Evolutionary conservation across 768 basidiomycete genomes (phyloP).

Genomic region (Phaeolepiota aurea): DNA sequence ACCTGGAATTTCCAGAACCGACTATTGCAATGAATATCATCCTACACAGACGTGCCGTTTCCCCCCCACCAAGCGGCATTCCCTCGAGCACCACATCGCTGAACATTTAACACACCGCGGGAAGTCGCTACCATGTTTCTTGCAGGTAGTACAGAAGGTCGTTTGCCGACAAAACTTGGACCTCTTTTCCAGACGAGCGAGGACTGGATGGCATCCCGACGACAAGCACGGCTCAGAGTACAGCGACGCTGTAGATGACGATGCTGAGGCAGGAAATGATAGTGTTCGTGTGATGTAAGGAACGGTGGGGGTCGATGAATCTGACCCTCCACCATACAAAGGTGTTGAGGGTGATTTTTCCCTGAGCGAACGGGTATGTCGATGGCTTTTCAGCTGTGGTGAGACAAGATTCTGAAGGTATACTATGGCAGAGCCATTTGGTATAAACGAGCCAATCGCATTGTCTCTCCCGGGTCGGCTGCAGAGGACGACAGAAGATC

Average conservation of each 20-base stretch:
- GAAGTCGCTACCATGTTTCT: constrained; percentile 43
- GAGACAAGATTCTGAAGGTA: constrained; percentile 13
- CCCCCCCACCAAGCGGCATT: constrained; percentile 45
- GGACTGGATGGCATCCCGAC: constrained; percentile 32
- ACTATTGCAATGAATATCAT: too few relatives aligned
- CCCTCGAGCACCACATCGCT: constrained; percentile 56
- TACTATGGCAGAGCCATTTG: constrained; percentile 16
- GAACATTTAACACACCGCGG: constrained; percentile 55
- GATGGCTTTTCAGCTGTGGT: constrained; percentile 11
- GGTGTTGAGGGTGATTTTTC: constrained; percentile 11
- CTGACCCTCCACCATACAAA: constrained; percentile 11
- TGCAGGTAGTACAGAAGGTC: constrained; percentile 41
- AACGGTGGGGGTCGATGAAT: constrained; percentile 8
- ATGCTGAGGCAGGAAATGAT: constrained; percentile 8
- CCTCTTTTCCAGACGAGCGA: constrained; percentile 40
- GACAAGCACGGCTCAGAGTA: constrained; percentile 10
- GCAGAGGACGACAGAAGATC: constrained; percentile 12
- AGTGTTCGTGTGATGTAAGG: constrained; percentile 14
- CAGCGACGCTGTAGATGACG: constrained; percentile 11
- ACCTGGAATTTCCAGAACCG: too few relatives aligned
- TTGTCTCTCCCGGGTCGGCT: constrained; percentile 12
- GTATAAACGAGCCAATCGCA: constrained; percentile 19
- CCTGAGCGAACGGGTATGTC: too few relatives aligned
- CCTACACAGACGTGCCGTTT: constrained; percentile 46
- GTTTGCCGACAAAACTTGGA: constrained; percentile 39